Evolutionary conservation across 441 rosid species (phyloP), one percentile per base, ranked within the genome.

Genomic region (Syzygium malaccense): DNA sequence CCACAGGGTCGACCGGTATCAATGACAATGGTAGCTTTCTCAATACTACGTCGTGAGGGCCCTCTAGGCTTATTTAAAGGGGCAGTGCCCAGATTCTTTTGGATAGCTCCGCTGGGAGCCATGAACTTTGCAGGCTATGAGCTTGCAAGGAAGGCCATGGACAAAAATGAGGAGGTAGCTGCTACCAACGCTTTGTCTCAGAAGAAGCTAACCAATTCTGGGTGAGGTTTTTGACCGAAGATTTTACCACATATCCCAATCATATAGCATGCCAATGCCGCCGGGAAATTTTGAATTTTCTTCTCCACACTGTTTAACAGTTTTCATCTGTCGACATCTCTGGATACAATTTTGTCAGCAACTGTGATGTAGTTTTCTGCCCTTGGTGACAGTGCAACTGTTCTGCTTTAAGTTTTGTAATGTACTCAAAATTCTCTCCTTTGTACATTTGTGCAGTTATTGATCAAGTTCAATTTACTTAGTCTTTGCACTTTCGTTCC

Each of bases 61-160:
- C 97, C 99, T 26, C 96, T 98, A 28, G 99, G 98, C 64, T 90
- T 98, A 58, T 98, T 98, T 85, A 98, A 97, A 91, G 99, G 99
- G 91, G 99, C 99, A 45, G 90, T 96, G 49, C 99, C 99, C 10
- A 92, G 99, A 85, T 98, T 98, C 91, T 98, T 98, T 93, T 98
- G 99, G 99, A 95, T 98, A 83, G 99, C 99, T 84, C 99, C 99
- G 6, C 90, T 98, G 25, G 99, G 99, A 41, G 99, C 99, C 86
- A 98, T 98, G 99, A 98, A 98, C 93, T 98, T 98, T 91, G 99
- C 99, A 8, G 99, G 99, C 11, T 98, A 98, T 28, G 99, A 98
- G 92, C 94, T 98, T 62, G 95, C 95, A 18, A 94, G 94, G 96
- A 98, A 98, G 90, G 97, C 99, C 68, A 93, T 98, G 98, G 92